These are phyloP conservation scores for Urochloa ruziziensis DNA, from an alignment of 176 grass and related monocot genomes.

Conservation along the genomic window DNA sequence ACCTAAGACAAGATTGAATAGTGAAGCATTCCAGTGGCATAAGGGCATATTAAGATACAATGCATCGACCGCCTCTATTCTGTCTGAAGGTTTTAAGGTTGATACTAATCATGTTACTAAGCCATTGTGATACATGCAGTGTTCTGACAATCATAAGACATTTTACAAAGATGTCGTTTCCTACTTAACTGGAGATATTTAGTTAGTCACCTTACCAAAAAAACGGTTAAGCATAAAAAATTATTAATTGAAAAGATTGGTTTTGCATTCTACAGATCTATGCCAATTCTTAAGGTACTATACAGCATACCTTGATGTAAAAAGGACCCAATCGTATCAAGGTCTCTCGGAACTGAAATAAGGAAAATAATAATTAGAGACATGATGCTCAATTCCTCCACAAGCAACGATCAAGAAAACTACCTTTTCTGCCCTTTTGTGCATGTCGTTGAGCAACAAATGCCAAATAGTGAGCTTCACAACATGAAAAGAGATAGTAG, in stretches of 20 bases:
- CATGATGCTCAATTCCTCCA: slow-evolving; percentile 11
- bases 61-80: not conserved
- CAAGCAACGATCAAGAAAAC: slow-evolving; percentile 1
- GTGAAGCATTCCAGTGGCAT: not conserved
- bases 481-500: slow-evolving; percentile 84
- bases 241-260: not conserved
- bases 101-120: slow-evolving; percentile 1
- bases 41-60: slow-evolving; percentile 1
- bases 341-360: slow-evolving; percentile 90
- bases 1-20: not conserved
- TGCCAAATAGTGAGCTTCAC: slow-evolving; percentile 87
- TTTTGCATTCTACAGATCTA: not conserved
- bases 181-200: not conserved
- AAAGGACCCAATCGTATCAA: slow-evolving; percentile 87
- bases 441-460: slow-evolving; percentile 57
- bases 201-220: not conserved
- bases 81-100: not conserved
- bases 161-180: not conserved
- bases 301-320: slow-evolving; percentile 77
- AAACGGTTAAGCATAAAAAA: not conserved
- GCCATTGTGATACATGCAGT: not conserved
- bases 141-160: not conserved
- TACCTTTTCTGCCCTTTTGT: slow-evolving; percentile 77
- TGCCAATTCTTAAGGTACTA: not conserved
- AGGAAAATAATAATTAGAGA: slow-evolving; percentile 16